Base-by-base conservation (phyloP, 2,329 filamentous ascomycete species). In the Beauveria caledonica region DNA sequence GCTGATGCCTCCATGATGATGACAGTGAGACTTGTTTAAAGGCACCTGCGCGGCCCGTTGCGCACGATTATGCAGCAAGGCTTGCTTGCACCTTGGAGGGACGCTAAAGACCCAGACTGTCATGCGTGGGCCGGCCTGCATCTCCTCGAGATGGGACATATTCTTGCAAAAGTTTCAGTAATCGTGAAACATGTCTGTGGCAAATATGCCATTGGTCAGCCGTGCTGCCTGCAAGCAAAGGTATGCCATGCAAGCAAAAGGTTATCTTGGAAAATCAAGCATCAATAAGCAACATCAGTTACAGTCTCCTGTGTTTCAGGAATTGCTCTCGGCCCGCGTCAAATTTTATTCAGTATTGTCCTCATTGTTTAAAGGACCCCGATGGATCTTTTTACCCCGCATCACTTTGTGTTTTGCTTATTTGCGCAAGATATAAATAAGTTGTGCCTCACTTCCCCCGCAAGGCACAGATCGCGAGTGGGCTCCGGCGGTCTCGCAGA, bases 391-490 rank as follows among this genome's bases (percentile, higher is more conserved):
- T 36, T 36, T 36, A 13, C 46, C 23, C 23, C 46, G 46, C 46
- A 49, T n/a, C 46, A 27, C 7, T 19, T 39, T 21, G 29, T 51
- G 10, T 6, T 21, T 13, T 39, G 49, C 23, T n/a, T 40, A 42
- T 21, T 19, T 45, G 52, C 19, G 33, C 40, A 45, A 54, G 36
- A 54, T 54, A 36, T 40, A 8, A n/a, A n/a, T n/a, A n/a, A n/a
- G 5, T 6, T 36, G 4, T 36, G 33, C 51, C 21, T n/a, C n/a
- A 27, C 36, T 51, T 44, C 33, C 56, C 55, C 48, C 48, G 36
- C 56, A 58, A 33, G 56, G 56, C 56, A 51, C 56, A 36, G 56
- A 51, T 58, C 56, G 29, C 51, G 33, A 29, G 10, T 39, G 44
- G 51, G 36, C 36, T 54, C 23, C 42, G 44, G 51, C 51, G 6